Conservation (phyloP, 2,329 filamentous ascomycete species). For the Clarireedia paspali region DNA sequence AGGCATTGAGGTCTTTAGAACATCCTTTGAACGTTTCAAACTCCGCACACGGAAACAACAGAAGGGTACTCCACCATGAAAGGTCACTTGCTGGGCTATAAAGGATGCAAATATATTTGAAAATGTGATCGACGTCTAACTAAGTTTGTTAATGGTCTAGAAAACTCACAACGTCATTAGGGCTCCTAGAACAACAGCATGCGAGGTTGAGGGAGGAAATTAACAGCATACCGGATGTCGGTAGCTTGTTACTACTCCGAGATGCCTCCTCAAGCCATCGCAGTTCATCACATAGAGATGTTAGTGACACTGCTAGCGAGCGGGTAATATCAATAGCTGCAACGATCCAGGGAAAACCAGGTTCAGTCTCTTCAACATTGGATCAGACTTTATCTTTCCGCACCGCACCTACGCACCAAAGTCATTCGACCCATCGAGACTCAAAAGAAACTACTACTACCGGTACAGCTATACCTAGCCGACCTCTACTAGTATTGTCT, state of each 20-base stretch:
- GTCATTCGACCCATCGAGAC: not conserved
- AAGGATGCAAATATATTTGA: conserved; percentile 19
- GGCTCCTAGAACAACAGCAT: conserved; percentile 14
- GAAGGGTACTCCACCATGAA: conserved; percentile 16
- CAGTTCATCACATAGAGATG: not conserved
- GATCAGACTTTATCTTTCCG: not conserved
- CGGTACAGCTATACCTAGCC: not conserved
- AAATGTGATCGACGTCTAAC: conserved; percentile 13
- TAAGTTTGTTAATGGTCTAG: conserved; percentile 19
- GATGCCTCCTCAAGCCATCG: conserved; percentile 10
- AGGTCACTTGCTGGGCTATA: conserved; percentile 20
- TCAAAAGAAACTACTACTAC: not conserved
- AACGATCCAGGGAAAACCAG: not conserved
- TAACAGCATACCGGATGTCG: conserved; percentile 16
- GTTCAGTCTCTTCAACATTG: not conserved
- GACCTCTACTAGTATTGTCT: not conserved
- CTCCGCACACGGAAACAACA: conserved; percentile 14
- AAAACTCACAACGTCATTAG: conserved; percentile 17
- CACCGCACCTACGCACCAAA: not conserved
- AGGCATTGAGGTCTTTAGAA: conserved; percentile 16
- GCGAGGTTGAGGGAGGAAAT: conserved; percentile 16
- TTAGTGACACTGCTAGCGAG: conserved; percentile 16
- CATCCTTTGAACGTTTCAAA: conserved; percentile 18
- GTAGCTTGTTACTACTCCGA: conserved; percentile 18
- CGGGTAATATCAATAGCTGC: conserved; percentile 1